A percentile compares a stretch with the other conserved stretches of the same genome.
These are phyloP conservation scores for Lactarius psammicola DNA, from an alignment of 768 basidiomycete species.

Conservation along the genomic window DNA sequence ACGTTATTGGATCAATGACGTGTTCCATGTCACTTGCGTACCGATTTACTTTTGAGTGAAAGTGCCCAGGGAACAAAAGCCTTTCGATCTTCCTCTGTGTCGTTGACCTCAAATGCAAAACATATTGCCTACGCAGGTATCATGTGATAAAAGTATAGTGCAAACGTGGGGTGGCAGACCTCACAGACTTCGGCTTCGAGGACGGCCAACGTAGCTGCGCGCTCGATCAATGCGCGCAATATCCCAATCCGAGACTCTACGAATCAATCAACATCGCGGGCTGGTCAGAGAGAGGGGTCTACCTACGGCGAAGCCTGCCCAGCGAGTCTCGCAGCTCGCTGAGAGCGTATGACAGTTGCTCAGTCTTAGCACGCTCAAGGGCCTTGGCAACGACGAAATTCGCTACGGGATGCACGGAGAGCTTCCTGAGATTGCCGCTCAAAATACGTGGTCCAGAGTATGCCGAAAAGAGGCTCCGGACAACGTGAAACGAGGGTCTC, in stretches of 20 bases:
- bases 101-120: constrained; percentile 20
- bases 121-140: constrained; percentile 31
- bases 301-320: constrained; percentile 68
- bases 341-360: constrained; percentile 54
- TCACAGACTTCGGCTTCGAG: constrained; percentile 27
- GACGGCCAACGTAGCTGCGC: constrained; percentile 41
- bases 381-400: constrained; percentile 92
- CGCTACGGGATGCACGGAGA: constrained; percentile 85
- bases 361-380: constrained; percentile 56
- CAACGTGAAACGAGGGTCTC: constrained; percentile 71
- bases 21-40: background rate
- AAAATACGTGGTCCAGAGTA: constrained; percentile 80
- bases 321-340: constrained; percentile 59
- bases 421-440: constrained; percentile 62
- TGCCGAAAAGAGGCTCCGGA: constrained; percentile 57
- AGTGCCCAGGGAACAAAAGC: constrained; percentile 24
- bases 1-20: background rate
- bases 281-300: background rate
- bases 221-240: constrained; percentile 70
- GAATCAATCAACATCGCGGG: constrained; percentile 32
- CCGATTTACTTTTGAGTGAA: constrained; percentile 18
- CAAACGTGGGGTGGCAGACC: constrained; percentile 8
- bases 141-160: background rate
- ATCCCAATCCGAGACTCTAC: constrained; percentile 76
- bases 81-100: constrained; percentile 24